Evolutionary conservation across 2,329 filamentous ascomycete species (phyloP).

Genomic region (Penicillium sp.): DNA sequence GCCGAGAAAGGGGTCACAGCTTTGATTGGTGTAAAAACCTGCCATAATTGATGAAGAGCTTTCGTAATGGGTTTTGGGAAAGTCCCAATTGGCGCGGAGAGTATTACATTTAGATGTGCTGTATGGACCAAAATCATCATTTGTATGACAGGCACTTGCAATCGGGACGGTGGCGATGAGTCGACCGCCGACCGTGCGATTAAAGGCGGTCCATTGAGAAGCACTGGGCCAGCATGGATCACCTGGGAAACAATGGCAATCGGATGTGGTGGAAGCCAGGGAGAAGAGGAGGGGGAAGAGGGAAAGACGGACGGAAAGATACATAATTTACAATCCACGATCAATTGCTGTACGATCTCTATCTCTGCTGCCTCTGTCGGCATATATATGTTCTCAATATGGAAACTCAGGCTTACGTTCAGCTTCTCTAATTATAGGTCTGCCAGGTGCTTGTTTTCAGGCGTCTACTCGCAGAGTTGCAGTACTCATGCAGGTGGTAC

Average conservation of each 20-base stretch:
- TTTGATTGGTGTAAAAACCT: conserved; percentile 36
- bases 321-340: not conserved
- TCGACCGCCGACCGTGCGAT: conserved; percentile 48
- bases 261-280: not conserved
- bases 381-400: too few relatives aligned
- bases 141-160: conserved; percentile 51
- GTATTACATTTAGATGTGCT: conserved; percentile 42
- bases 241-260: conserved; percentile 44
- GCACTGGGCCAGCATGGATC: conserved; percentile 52
- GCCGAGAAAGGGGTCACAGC: conserved; percentile 43
- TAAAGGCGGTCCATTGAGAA: conserved; percentile 48
- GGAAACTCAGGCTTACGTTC: too few relatives aligned
- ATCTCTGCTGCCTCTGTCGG: too few relatives aligned
- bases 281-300: not conserved
- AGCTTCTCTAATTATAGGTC: too few relatives aligned
- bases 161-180: conserved; percentile 53
- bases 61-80: conserved; percentile 24
- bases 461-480: too few relatives aligned
- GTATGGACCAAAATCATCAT: conserved; percentile 27
- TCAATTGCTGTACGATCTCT: too few relatives aligned
- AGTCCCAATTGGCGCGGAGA: conserved; percentile 44
- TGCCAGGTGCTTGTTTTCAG: too few relatives aligned
- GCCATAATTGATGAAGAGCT: conserved; percentile 39
- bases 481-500: too few relatives aligned
- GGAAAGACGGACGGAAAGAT: not conserved